These are phyloP conservation scores for Gypsophila paniculata DNA, from an alignment of 179 eudicot species.

Conservation along the genomic window DNA sequence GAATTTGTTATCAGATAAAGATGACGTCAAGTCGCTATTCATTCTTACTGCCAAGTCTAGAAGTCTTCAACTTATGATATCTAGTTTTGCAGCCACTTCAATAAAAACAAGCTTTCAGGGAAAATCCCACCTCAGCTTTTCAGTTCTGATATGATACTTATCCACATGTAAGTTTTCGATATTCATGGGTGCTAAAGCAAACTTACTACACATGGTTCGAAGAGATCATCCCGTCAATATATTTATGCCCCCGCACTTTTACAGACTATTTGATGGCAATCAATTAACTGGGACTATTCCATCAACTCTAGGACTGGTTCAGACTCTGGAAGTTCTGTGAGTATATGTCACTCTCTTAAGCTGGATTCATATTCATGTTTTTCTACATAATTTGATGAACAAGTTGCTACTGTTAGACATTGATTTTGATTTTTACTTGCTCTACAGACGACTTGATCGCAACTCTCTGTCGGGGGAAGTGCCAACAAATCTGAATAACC, in stretches of 20 bases:
- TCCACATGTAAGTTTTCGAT: constrained; percentile 68
- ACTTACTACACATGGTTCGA: neutral
- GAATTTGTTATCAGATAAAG: neutral
- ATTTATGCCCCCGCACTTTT: neutral
- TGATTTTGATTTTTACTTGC: neutral
- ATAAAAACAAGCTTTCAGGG: constrained; percentile 83
- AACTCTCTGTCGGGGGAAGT: constrained; percentile 54
- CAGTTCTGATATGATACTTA: constrained; percentile 66
- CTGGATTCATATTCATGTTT: constrained; percentile 19
- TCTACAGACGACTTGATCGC: constrained; percentile 53
- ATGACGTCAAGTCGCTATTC: neutral
- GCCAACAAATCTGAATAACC: constrained; percentile 70
- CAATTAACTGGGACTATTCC: constrained; percentile 71
- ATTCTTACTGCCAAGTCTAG: constrained; percentile 11
- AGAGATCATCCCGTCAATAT: neutral
- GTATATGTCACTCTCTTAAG: constrained; percentile 27
- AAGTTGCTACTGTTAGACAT: neutral
- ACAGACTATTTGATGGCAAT: constrained; percentile 76
- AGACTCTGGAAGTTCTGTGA: constrained; percentile 78
- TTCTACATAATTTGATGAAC: constrained; percentile 4
- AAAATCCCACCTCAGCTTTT: constrained; percentile 62
- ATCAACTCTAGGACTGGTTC: constrained; percentile 54
- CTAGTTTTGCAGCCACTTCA: constrained; percentile 67
- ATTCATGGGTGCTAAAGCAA: neutral
- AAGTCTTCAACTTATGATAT: constrained; percentile 7